Conservation (phyloP, 805 yeast species). For the Kregervanrija pseudodelftensis region DNA sequence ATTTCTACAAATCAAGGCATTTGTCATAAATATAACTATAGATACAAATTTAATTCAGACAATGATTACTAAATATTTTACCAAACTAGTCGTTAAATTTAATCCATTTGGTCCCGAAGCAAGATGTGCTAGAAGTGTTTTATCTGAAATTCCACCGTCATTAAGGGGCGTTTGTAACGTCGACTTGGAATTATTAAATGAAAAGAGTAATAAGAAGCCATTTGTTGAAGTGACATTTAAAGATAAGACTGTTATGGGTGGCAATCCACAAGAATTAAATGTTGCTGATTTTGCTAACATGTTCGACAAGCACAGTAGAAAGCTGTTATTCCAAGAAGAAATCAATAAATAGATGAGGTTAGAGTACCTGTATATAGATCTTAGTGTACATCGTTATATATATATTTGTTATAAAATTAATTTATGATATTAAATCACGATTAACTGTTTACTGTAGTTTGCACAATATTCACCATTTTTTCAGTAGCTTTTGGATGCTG, state of each 20-base stretch:
- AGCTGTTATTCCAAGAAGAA: conserved; percentile 67
- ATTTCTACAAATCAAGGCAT: too few relatives aligned
- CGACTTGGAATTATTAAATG: conserved; percentile 53
- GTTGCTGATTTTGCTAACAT: conserved; percentile 57
- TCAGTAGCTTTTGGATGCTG: too few relatives aligned
- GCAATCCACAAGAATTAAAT: conserved; percentile 52
- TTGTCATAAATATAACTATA: too few relatives aligned
- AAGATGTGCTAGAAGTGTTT: conserved; percentile 70
- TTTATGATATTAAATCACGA: too few relatives aligned
- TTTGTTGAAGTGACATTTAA: conserved; percentile 69
- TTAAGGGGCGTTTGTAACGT: conserved; percentile 55
- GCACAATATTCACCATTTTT: too few relatives aligned
- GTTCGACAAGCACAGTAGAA: conserved; percentile 79
- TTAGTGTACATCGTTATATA: too few relatives aligned
- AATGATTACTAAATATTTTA: conserved; percentile 89
- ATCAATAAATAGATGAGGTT: conserved; percentile 28
- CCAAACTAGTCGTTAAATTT: conserved; percentile 68
- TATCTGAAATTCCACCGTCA: conserved; percentile 74
- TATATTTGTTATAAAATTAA: too few relatives aligned
- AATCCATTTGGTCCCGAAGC: conserved; percentile 72
- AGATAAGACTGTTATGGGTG: conserved; percentile 65
- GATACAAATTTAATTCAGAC: background rate
- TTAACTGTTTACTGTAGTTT: too few relatives aligned
- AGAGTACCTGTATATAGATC: too few relatives aligned
- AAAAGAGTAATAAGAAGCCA: conserved; percentile 43